Evolutionary conservation across 2,329 filamentous ascomycete species (phyloP).

Genomic region (Sarocladium oryzae): DNA sequence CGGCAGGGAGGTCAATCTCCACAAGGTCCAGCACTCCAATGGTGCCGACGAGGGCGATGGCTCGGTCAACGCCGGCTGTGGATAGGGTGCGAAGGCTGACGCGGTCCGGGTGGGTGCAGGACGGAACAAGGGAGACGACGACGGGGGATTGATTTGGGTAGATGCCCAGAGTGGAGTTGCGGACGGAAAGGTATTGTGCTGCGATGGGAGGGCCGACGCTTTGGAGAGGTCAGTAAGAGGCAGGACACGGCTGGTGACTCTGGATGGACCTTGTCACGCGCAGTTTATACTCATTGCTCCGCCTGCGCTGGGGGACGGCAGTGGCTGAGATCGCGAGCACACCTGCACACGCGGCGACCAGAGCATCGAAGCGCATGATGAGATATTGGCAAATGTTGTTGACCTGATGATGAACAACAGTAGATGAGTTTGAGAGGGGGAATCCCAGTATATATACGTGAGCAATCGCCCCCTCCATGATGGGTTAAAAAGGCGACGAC

Average conservation of each 20-base stretch:
- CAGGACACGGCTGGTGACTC: not conserved
- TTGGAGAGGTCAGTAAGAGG: not conserved
- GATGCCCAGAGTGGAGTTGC: not conserved
- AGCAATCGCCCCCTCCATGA: no score
- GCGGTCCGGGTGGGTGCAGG: not conserved
- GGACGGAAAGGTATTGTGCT: not conserved
- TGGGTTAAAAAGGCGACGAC: no score
- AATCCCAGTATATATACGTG: no score
- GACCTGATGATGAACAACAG: no score
- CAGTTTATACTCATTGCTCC: no score
- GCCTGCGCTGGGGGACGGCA: no score
- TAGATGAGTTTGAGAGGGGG: no score
- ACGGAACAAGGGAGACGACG: not conserved
- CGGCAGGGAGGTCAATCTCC: not conserved
- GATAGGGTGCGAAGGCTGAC: constrained; percentile 3
- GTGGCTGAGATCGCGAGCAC: no score
- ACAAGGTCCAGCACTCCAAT: not conserved
- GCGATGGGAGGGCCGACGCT: not conserved
- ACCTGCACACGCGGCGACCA: no score
- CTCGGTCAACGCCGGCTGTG: not conserved
- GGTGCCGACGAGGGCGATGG: not conserved
- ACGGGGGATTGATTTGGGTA: not conserved
- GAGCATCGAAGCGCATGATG: no score
- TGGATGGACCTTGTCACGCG: not conserved
- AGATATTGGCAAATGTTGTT: no score